Conservation (phyloP, 1,284 basidiomycete species). For the Puccinia coronata region DNA sequence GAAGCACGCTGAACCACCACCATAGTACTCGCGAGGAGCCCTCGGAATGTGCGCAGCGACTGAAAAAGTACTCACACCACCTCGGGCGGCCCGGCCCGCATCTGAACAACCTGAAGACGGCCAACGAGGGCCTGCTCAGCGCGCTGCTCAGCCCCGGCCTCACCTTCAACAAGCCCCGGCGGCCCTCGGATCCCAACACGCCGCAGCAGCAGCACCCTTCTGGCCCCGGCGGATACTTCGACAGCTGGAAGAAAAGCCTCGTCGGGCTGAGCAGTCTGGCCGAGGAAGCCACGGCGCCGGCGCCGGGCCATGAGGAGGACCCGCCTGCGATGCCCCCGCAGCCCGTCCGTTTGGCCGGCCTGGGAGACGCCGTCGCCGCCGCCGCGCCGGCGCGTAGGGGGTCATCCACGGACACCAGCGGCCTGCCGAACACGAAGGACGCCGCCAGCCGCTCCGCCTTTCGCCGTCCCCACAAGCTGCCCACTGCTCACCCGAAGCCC, state of each 20-base stretch:
- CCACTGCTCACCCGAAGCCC: constrained; percentile 2
- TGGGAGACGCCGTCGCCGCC: background rate
- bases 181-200: background rate
- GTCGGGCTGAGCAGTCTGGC: constrained; percentile 12
- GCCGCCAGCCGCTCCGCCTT: constrained; percentile 6
- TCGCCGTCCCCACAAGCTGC: background rate
- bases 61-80: constrained; percentile 14
- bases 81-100: background rate
- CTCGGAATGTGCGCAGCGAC: constrained; percentile 21
- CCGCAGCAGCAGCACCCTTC: too few species aligned
- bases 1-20: background rate
- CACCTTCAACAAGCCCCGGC: constrained; percentile 33
- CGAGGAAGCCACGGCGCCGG: background rate
- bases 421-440: too few species aligned
- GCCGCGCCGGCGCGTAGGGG: background rate
- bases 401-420: background rate
- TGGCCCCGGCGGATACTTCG: constrained; percentile 45
- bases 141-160: constrained; percentile 41
- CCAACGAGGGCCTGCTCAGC: constrained; percentile 11
- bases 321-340: too few species aligned
- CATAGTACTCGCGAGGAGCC: background rate
- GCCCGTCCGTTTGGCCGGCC: too few species aligned
- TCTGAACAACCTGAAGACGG: background rate
- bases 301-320: too few species aligned
- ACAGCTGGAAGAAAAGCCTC: constrained; percentile 30